phyloP scores from a whole-genome alignment of 2,329 filamentous ascomycete species.

The Catunica adiposa region DNA sequence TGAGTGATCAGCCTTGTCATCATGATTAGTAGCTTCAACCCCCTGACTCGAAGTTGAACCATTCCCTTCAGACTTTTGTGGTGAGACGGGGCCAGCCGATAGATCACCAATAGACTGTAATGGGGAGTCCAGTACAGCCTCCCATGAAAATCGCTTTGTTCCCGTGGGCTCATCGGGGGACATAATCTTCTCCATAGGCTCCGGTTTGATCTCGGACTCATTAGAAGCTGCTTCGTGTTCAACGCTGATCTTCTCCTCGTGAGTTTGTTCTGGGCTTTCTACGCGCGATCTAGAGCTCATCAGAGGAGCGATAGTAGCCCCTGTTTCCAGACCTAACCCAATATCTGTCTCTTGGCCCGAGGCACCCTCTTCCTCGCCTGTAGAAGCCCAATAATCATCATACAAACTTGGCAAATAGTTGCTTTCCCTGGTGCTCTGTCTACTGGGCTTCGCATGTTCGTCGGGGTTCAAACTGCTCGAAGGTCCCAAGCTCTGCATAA shows the following conservation, averaged over 20 bases:
- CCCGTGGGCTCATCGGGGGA: background rate
- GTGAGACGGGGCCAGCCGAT: background rate
- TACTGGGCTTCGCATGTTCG: background rate
- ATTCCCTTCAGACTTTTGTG: background rate
- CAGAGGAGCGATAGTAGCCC: background rate
- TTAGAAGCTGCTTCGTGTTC: slow-evolving; percentile 1
- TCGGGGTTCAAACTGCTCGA: background rate
- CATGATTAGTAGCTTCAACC: too few relatives aligned
- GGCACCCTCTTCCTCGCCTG: slow-evolving; percentile 8
- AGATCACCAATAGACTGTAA: background rate
- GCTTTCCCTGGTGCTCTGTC: slow-evolving; percentile 31
- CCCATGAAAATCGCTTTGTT: slow-evolving; percentile 12
- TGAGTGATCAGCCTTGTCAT: too few relatives aligned
- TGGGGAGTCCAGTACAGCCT: slow-evolving; percentile 1
- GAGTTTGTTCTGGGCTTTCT: background rate
- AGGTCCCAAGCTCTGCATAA: slow-evolving; percentile 51
- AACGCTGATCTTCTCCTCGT: slow-evolving; percentile 12
- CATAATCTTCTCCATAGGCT: background rate
- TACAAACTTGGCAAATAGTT: slow-evolving; percentile 50
- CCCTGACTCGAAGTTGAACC: too few relatives aligned
- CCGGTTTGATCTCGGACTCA: background rate
- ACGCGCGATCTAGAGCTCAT: background rate
- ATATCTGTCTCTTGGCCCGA: background rate
- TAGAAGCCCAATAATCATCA: slow-evolving; percentile 46
- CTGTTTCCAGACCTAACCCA: background rate